These are phyloP conservation scores for Cryptococcus hybrid DNA, from an alignment of 1,284 basidiomycete genomes.

Conservation along the genomic window DNA sequence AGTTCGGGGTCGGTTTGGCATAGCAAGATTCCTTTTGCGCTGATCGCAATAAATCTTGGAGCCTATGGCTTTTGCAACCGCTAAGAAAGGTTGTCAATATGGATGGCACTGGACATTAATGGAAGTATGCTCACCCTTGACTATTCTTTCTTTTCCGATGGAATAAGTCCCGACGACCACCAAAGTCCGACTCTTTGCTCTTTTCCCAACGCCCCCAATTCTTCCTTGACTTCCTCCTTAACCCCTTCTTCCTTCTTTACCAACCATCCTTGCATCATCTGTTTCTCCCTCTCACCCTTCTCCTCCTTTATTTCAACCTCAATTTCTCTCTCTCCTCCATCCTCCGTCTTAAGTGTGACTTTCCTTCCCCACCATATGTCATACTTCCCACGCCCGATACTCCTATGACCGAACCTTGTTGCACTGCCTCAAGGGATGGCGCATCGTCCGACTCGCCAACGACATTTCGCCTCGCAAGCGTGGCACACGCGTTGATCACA, in stretches of 20 bases:
- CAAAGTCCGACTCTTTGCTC: slow-evolving; percentile 53
- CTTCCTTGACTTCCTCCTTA: slow-evolving; percentile 38
- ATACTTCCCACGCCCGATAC: not conserved
- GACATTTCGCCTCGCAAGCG: slow-evolving; percentile 66
- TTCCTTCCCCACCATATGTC: not conserved
- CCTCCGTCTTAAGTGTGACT: slow-evolving; percentile 32
- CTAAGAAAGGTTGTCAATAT: slow-evolving; percentile 49
- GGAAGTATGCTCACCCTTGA: slow-evolving; percentile 64
- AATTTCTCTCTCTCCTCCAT: slow-evolving; percentile 31
- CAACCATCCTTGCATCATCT: slow-evolving; percentile 53
- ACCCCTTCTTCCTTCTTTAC: slow-evolving; percentile 43
- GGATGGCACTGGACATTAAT: not conserved
- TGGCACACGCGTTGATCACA: slow-evolving; percentile 88
- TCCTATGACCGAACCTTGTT: slow-evolving; percentile 11
- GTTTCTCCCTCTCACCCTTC: slow-evolving; percentile 31
- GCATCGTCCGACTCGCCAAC: slow-evolving; percentile 31
- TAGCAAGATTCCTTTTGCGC: slow-evolving; percentile 74
- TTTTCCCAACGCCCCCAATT: slow-evolving; percentile 26
- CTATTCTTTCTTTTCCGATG: slow-evolving; percentile 95
- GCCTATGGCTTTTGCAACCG: slow-evolving; percentile 75
- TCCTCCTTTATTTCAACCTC: slow-evolving; percentile 22
- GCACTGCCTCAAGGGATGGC: slow-evolving; percentile 41
- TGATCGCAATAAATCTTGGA: slow-evolving; percentile 89
- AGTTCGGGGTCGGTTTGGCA: slow-evolving; percentile 82
- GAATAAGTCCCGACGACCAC: slow-evolving; percentile 94